Percentiles rank a stretch among this genome's conserved stretches.
These are phyloP conservation scores for Cladosporium sp. DNA, from an alignment of 2,329 filamentous ascomycete species.

Conservation along the genomic window DNA sequence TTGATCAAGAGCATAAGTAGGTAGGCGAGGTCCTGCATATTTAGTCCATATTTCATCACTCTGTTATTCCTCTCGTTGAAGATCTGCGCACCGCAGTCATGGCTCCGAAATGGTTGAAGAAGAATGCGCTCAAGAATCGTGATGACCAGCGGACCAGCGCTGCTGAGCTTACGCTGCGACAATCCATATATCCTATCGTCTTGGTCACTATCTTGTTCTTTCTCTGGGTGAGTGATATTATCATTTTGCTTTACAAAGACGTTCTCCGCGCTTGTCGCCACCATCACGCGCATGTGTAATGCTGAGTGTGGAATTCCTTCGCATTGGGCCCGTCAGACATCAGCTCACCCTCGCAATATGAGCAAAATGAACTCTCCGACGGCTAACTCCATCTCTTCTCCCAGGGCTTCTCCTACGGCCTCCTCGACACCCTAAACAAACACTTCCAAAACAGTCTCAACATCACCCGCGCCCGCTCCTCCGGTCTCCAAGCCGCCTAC, in stretches of 20 bases:
- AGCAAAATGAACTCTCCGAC: not conserved
- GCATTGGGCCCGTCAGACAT: not conserved
- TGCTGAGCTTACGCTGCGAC: conserved; percentile 63
- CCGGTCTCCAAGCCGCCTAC: conserved; percentile 52
- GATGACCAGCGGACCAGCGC: conserved; percentile 53
- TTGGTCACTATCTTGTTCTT: conserved; percentile 68
- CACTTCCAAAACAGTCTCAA: conserved; percentile 48
- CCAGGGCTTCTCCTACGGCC: conserved; percentile 56
- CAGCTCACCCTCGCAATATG: not conserved
- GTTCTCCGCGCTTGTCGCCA: not conserved
- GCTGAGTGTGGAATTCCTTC: not conserved
- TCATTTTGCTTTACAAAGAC: not conserved
- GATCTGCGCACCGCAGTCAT: not conserved
- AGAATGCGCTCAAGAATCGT: conserved; percentile 28
- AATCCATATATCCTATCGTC: conserved; percentile 66
- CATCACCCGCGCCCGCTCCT: conserved; percentile 47
- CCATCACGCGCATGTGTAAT: not conserved
- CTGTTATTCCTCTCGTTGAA: not conserved
- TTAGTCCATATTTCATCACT: not conserved
- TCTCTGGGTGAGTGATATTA: conserved; percentile 52
- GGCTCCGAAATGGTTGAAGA: conserved; percentile 21
- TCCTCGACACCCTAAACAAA: conserved; percentile 56
- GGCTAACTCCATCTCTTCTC: not conserved
- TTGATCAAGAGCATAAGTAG: conserved; percentile 11
- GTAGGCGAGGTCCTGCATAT: conserved; percentile 8